Base-by-base conservation (phyloP, 148 eudicot genomes). In the Cornus controversa region DNA sequence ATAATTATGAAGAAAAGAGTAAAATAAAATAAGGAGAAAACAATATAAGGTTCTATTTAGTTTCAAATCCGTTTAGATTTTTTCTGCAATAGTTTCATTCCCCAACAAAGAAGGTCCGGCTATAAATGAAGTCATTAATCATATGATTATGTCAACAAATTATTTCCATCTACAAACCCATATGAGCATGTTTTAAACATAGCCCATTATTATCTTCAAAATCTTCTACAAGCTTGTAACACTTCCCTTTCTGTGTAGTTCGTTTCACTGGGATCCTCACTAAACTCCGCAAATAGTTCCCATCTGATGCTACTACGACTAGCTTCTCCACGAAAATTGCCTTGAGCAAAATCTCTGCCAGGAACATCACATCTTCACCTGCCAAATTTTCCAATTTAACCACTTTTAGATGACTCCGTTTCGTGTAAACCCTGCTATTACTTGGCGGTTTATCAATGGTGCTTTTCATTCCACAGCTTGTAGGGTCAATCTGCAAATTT, bases 321-420 rank as follows among this genome's bases (percentile, higher is more conserved):
- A 10, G 62, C 10, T 60, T 60, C 34, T 71, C 60, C 25, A 24
- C 60, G 11, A 24, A 10, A 29, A 71, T 47, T 23, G 22, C 74
- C 28, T 71, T 26, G 11, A 42, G 28, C 29, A 71, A 45, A 71
- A 25, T 60, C 62, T 71, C 54, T 60, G 45, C 45, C 28, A 77
- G 36, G 20, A 77, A 22, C 15, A 73, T 57, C 40, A 77, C 73
- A 29, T 37, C 73, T 28, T 77, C 74, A 57, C 45, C 69, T 15
- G 28, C 77, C 11, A 69, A 69, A 8, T 80, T 80, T 42, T 77
- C 80, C 57, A 81, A 42, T 50, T 73, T 77, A 15, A 81, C 84
- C 22, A 77, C 47, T 69, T 73, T 57, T 11, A 72, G 69, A 31
- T 23, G 36, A 14, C 67, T 13, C 64, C 66, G 37, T 72, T 34